Evolutionary conservation across 768 basidiomycete genomes (phyloP), one percentile per base, ranked within the genome.

Genomic region (Tubosaeta brunneosetosa): DNA sequence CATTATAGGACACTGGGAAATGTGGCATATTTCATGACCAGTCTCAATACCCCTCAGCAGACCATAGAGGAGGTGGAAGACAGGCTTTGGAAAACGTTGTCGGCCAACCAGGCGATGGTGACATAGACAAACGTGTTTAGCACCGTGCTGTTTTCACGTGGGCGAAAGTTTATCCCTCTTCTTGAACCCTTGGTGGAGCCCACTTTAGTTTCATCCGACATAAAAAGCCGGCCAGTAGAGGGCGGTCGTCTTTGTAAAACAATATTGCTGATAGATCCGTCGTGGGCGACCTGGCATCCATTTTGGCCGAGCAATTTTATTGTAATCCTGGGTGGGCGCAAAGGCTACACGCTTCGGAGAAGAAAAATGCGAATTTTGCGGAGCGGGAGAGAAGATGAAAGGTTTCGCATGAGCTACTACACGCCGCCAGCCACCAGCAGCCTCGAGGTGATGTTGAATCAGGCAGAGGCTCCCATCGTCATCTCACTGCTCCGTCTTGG

Each of bases 1-100:
- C 88, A 98, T 66, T 93, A 80, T 57, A 79, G 95, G 52, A 94
- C 95, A 0, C 71, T 98, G 34, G 95, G 95, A 0, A 84, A 94
- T 63, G 84, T 93, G 9, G 87, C 86, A n/a, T 95, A 95, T 67
- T 89, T 94, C 65, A 94, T 95, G 80, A 85, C 83, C 6, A 92
- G 89, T 68, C 74, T 94, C 37, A 93, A 92, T 64, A 93, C 88
- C 1, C 67, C 71, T 2, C 53, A 74, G 2, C 60, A 67, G 16
- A 77, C 78, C 14, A 74, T 87, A 34, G 79, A 82, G 51, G 73
- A 76, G 16, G 60, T 90, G 8, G 85, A 91, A 61, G 75, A 82
- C 50, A 79, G 76, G 57, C 81, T 91, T 45, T 81, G 78, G 79
- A 59, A 59, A 13, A 65, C 70, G 11, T 44, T 76, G 33, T 57